Conservation (phyloP, 345 rosid genomes). For the thale cress (Arabidopsis thaliana) region TAIR10.1 NC_003071.7:12075001-12075500, state of each 20-base stretch:
- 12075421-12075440: constrained; percentile 45
- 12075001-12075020: neutral
- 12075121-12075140: constrained; percentile 40
- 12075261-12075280: constrained; percentile 20
- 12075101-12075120: constrained; percentile 36
- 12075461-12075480: constrained; percentile 36
- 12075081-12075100: neutral
- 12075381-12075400: constrained; percentile 6
- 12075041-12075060: neutral
- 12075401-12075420: neutral
- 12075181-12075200: constrained; percentile 44
- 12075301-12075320: constrained; percentile 32
- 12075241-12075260: constrained; percentile 36
- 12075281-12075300: constrained; percentile 30
- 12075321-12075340: neutral
- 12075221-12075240: constrained; percentile 25
- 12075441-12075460: constrained; percentile 38
- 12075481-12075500: constrained; percentile 19
- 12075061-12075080: neutral
- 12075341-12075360: neutral
- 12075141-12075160: constrained; percentile 42
- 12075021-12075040: constrained; percentile 2
- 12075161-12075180: constrained; percentile 43
- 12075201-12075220: constrained; percentile 46
- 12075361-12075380: constrained; percentile 3